These are phyloP conservation scores for Entamoeba histolytica DNA, from an alignment of 208 protist genomes.

Conservation along the genomic window DNA sequence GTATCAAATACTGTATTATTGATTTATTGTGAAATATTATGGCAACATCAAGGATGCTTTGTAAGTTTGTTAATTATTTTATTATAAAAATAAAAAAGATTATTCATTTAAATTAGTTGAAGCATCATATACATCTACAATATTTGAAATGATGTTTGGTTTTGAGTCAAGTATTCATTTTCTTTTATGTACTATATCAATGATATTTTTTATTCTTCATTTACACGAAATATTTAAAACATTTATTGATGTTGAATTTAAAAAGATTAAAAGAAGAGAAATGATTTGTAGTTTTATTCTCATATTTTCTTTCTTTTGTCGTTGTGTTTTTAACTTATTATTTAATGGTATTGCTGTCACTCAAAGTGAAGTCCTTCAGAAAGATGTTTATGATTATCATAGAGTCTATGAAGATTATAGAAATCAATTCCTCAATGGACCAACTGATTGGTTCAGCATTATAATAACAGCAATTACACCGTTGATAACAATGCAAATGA, in stretches of 20 bases:
- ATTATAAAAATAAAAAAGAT: no score
- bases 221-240: not conserved
- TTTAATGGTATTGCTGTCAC: not conserved
- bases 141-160: not conserved
- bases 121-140: not conserved
- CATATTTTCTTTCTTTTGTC: not conserved
- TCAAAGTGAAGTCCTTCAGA: not conserved
- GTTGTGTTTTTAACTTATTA: not conserved
- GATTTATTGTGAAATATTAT: not conserved
- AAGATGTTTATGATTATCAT: not conserved
- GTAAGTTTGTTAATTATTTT: not conserved
- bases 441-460: not conserved
- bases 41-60: not conserved
- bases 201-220: not conserved
- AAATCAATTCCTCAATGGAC: not conserved
- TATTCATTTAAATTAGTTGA: not conserved
- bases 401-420: not conserved
- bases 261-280: not conserved
- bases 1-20: not conserved
- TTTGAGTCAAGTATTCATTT: not conserved
- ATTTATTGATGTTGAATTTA: not conserved
- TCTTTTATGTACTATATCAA: not conserved
- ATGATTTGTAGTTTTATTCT: not conserved
- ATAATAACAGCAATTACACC: not conserved
- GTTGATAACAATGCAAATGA: not conserved